These are phyloP conservation scores for Pelargonium citronellum DNA, from an alignment of 441 rosid species.

Conservation along the genomic window DNA sequence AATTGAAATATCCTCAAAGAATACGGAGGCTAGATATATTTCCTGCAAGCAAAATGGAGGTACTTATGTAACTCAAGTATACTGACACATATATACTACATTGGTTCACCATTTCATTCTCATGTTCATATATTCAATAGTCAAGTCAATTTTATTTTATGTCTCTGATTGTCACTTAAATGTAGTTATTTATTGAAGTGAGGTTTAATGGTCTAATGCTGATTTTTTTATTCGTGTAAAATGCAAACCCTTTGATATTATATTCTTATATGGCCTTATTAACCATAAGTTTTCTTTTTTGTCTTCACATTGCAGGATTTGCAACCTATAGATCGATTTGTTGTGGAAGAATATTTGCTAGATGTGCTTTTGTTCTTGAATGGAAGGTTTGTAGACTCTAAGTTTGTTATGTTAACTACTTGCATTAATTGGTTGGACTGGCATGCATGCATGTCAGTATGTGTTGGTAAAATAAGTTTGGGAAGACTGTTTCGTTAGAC, in stretches of 20 bases:
- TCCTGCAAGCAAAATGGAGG: conserved; percentile 80
- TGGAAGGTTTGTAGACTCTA: conserved; percentile 76
- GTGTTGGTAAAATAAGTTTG: neutral
- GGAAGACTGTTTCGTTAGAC: neutral
- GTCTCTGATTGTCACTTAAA: neutral
- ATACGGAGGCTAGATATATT: conserved; percentile 84
- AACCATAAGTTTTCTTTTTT: neutral
- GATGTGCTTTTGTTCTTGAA: conserved; percentile 92
- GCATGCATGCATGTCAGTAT: neutral
- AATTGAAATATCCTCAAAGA: conserved; percentile 83
- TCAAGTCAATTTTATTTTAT: neutral
- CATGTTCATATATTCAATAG: neutral
- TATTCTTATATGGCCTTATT: neutral
- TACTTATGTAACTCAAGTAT: conserved; percentile 20
- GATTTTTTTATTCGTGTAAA: neutral
- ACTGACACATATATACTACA: conserved; percentile 8
- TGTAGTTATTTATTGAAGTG: neutral
- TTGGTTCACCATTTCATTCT: neutral
- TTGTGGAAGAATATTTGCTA: conserved; percentile 89
- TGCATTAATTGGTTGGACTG: neutral
- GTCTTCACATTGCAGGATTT: conserved; percentile 56
- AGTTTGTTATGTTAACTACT: neutral
- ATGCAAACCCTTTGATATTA: neutral
- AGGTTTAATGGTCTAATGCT: neutral
- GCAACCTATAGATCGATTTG: conserved; percentile 89